Conservation (phyloP, 2,329 filamentous ascomycete genomes). For the Talaromyces rugulosus region DNA sequence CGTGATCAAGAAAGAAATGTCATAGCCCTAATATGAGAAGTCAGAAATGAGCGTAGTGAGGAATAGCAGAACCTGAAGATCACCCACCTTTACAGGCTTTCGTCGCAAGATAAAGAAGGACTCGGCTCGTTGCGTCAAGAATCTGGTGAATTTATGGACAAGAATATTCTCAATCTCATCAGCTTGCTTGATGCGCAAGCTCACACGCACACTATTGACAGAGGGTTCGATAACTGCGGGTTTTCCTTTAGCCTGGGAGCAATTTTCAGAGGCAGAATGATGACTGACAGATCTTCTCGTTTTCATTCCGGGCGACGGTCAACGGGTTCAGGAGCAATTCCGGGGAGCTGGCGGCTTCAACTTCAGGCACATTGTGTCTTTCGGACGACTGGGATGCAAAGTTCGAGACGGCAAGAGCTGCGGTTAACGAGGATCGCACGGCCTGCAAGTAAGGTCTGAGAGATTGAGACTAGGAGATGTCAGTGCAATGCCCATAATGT, state of each 20-base stretch:
- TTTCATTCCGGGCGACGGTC: slow-evolving; percentile 89
- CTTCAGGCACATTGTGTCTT: slow-evolving; percentile 95
- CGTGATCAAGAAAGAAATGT: slow-evolving; percentile 97
- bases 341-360: slow-evolving; percentile 87
- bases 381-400: slow-evolving; percentile 97
- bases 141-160: slow-evolving; percentile 96
- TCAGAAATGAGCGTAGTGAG: background rate
- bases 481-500: background rate
- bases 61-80: background rate
- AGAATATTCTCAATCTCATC: slow-evolving; percentile 98
- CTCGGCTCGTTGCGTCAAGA: slow-evolving; percentile 92
- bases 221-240: slow-evolving; percentile 75
- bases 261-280: background rate
- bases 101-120: slow-evolving; percentile 93
- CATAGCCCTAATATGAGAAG: slow-evolving; percentile 69
- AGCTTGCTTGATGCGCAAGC: slow-evolving; percentile 98
- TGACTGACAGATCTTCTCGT: slow-evolving; percentile 68
- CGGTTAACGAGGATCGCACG: slow-evolving; percentile 89
- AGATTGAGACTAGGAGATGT: slow-evolving; percentile 72
- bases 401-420: slow-evolving; percentile 89
- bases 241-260: background rate
- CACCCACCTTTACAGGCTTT: slow-evolving; percentile 83
- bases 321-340: slow-evolving; percentile 91
- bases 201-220: slow-evolving; percentile 94
- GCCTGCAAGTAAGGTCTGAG: slow-evolving; percentile 94